Base-by-base conservation (phyloP, 371 early-diverging fungal genomes). In the Nematocida parisii region DNA sequence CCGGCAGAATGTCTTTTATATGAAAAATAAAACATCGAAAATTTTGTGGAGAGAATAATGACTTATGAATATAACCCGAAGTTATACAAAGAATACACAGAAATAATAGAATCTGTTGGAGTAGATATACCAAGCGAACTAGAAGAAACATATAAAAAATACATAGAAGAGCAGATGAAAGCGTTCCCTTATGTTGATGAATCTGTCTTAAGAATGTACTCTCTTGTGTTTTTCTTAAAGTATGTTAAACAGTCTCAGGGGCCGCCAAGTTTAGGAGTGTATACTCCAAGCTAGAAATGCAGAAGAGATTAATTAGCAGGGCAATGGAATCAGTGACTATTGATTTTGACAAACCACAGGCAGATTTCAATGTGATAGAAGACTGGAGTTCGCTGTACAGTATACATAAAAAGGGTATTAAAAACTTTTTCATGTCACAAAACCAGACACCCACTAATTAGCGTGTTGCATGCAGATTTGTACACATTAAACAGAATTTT, bases 311-410 rank as follows among this genome's bases (percentile, higher is more conserved):
- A 18, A 74, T 74, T 22, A 13, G 66, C 7, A 39, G 74, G 27
- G 74, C 74, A 5, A 74, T 74, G 74, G 62, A 55, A 5, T 50
- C 45, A 20, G 61, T 74, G 5, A 61, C 66, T 11, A 66, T 74
- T 27, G 39, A 74, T 27, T 74, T 74, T 66, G 56, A 56, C 5
- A 22, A 13, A n/a, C 9, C 9, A 2, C 13, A 66, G 20, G 46
- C 13, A 4, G 24, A 64, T 24, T 24, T 40, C 11, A 39, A 33
- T 9, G 7, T 66, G 24, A 7, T 56, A 45, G 74, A 74, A 40
- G 74, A 74, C 66, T 74, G 74, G 74, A 27, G 33, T 39, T 66
- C 74, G 1, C 55, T 74, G 9, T 74, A 74, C 42, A 74, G 74
- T 66, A 74, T 74, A 20, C 44, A 46, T 15, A 24, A 64, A 42